Percentiles rank a stretch among this genome's conserved stretches.
phyloP scores from a whole-genome alignment of 495 filamentous ascomycete species.

The Penicillium arizonense region DNA sequence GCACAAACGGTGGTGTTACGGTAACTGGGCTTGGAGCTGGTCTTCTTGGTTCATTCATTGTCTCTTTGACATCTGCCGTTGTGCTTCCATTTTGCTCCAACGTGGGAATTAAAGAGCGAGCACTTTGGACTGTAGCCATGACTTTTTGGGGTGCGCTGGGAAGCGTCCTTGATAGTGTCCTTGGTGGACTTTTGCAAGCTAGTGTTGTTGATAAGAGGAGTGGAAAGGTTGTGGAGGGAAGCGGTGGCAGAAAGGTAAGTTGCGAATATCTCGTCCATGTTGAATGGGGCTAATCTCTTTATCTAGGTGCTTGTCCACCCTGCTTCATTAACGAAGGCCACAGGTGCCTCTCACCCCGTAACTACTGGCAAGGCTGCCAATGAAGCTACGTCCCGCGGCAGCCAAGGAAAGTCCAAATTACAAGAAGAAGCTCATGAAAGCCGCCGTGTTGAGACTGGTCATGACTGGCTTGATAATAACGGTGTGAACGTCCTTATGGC shows the following conservation, averaged over 20 bases:
- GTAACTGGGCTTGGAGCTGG: constrained; percentile 70
- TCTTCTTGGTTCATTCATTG: constrained; percentile 66
- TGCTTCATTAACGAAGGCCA: constrained; percentile 16
- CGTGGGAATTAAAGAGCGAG: constrained; percentile 48
- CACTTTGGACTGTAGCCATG: constrained; percentile 57
- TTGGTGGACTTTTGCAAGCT: constrained; percentile 82
- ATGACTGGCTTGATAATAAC: constrained; percentile 87
- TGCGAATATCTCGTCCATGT: constrained; percentile 1
- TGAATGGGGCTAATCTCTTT: constrained; percentile 7
- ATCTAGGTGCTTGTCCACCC: constrained; percentile 41
- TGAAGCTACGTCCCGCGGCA: constrained; percentile 28
- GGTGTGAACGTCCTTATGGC: constrained; percentile 93
- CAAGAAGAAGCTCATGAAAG: constrained; percentile 55
- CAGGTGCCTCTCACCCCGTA: neutral
- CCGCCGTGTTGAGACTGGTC: constrained; percentile 68
- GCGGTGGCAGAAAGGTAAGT: constrained; percentile 73
- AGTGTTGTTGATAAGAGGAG: constrained; percentile 81
- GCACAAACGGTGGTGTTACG: constrained; percentile 92
- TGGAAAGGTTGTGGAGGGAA: constrained; percentile 87
- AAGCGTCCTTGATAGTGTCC: constrained; percentile 78
- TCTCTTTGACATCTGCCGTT: constrained; percentile 62
- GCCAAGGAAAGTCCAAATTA: constrained; percentile 13
- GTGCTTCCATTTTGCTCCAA: constrained; percentile 68
- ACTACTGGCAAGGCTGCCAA: constrained; percentile 9
- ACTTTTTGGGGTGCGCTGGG: constrained; percentile 72